Percentiles rank a stretch among this genome's conserved stretches.
phyloP scores from a whole-genome alignment of 306 rosid genomes.

The Arachis hypogaea region DNA sequence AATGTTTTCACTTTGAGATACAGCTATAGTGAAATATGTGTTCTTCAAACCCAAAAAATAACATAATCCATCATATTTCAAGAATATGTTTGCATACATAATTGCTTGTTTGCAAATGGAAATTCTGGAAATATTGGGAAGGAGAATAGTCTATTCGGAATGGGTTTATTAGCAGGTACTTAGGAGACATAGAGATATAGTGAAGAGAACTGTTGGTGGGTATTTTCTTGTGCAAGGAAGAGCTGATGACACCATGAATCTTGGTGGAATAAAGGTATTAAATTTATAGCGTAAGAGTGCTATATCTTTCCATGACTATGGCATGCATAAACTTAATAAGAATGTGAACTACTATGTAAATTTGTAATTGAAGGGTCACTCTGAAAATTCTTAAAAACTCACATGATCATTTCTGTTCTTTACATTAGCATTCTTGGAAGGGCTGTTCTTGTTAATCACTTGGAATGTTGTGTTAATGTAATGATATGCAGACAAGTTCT shows the following conservation, averaged over 20 bases:
- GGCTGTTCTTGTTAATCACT: background rate
- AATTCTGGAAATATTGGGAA: background rate
- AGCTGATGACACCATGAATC: slow-evolving; percentile 94
- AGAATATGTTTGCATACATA: background rate
- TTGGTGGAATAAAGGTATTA: slow-evolving; percentile 90
- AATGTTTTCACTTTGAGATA: slow-evolving; percentile 30
- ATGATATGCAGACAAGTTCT: slow-evolving; percentile 64
- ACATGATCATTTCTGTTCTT: background rate
- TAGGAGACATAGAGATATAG: slow-evolving; percentile 86
- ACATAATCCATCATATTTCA: background rate
- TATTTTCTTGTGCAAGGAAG: slow-evolving; percentile 75
- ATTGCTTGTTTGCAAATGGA: background rate
- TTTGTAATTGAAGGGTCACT: background rate
- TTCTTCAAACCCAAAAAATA: background rate
- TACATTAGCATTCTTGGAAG: slow-evolving; percentile 24
- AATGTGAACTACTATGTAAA: background rate
- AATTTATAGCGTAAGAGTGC: slow-evolving; percentile 3
- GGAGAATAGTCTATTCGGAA: background rate
- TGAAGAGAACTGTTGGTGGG: slow-evolving; percentile 74
- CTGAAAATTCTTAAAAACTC: background rate
- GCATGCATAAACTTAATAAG: slow-evolving; percentile 4
- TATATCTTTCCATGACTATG: slow-evolving; percentile 21
- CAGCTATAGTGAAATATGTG: background rate
- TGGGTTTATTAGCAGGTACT: slow-evolving; percentile 51
- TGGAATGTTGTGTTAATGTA: slow-evolving; percentile 18